Base-by-base conservation (phyloP, 2,329 filamentous ascomycete species). In the Penicillium polonicum region DNA sequence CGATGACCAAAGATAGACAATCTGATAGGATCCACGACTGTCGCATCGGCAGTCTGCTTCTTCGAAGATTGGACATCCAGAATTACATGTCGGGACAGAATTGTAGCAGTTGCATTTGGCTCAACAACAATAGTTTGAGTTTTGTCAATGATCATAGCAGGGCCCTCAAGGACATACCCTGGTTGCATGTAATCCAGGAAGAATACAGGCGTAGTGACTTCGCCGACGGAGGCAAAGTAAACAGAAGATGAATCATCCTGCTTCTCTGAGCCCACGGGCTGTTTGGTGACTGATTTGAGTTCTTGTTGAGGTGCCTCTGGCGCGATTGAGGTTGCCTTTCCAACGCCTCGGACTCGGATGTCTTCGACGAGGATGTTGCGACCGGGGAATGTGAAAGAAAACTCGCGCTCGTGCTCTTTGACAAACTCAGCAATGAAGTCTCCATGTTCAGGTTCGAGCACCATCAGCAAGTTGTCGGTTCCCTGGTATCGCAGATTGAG, bases 351-450 rank as follows among this genome's bases (percentile, higher is more conserved):
- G 4, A 93, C 90, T 49, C 92, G 86, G 4, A 97, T 89, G 70
- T 96, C 92, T 60, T 96, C 92, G 2, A 97, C 84, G 33, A 96
- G 89, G 48, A 96, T 88, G 53, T 95, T 88, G 48, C 92, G 83
- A 52, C 95, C 90, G 15, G 85, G 85, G 0, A 90, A 60, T 27
- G 69, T 94, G 70, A 97, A 97, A 0, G 91, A 91, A 70, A 97
- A 97, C 68, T 97, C 92, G 68, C 93, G 90, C 15, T 73, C 55
- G 52, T 80, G 78, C 23, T 71, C 66, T 0, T 64, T 64, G 21
- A 66, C 65, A 48, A 80, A 79, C 0, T 73, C 74, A 5, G 62
- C 55, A 0, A 66, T 70, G 52, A 76, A 79, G 49, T 83, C 4
- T 85, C 86, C 80, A 4, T 90, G 88, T 74, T 72, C 5, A 78